Evolutionary conservation across 768 basidiomycete species (phyloP), one percentile per base, ranked within the genome.

Genomic region (Boletus huronensis): DNA sequence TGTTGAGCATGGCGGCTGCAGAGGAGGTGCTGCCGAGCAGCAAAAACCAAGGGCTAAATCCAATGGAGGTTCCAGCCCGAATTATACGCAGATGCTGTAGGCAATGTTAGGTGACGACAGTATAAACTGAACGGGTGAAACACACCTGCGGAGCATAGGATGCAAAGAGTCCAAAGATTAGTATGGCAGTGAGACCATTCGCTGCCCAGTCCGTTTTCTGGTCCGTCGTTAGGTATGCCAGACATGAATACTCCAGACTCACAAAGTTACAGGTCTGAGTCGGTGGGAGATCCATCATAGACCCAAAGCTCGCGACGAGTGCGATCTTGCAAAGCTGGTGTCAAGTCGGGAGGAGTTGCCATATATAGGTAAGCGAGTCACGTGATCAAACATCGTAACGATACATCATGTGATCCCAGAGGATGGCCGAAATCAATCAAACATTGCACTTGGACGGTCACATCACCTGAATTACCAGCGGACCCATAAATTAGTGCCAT

Each of bases 41-140:
- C 32, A 98, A 74, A 65, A 90, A 98, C 81, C 89, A 87, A 17
- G 95, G 93, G 57, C 90, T 94, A 58, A 98, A 84, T 0, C 97
- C 97, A 60, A 95, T 86, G 0, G 89, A 93, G 0, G 93, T 87
- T 36, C 82, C 79, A 23, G 83, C 78, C 47, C 76, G 67, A 63
- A 97, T 88, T 60, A 97, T 97, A 7, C 93, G 81, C 50, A 83
- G 72, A 62, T 92, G 91, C 87, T 93, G 47, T 29, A 2, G 29
- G n/a, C 8, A 16, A 52, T 19, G 45, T 54, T 10, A 32, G 54
- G 44, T 14, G 21, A 39, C 36, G 7, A 36, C 5, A 35, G n/a
- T 3, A 31, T 25, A 10, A 14, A 45, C 17, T 40, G 17, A 1
- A 41, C 14, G 10, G 13, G 8, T 9, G 25, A 38, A 6, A 53